Conservation (phyloP, 2,329 filamentous ascomycete species). For the Aspergillus sojae region DNA sequence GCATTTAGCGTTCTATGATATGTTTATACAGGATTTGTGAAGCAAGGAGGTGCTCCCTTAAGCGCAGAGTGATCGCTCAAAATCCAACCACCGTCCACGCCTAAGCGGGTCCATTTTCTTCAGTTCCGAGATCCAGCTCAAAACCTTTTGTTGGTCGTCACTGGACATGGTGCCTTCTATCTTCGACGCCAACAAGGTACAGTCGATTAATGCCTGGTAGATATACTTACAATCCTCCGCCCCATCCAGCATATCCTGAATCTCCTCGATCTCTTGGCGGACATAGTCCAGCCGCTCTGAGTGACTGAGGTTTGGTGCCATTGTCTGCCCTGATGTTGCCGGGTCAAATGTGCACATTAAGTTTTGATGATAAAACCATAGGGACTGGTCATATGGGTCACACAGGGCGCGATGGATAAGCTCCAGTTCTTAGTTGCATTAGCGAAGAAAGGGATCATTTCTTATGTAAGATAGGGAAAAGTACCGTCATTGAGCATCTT, state of each 20-base stretch:
- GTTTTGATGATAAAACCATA: conserved; percentile 97
- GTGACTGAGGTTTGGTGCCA: conserved; percentile 65
- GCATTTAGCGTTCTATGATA: conserved; percentile 11
- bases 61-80: conserved; percentile 54
- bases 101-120: conserved; percentile 73
- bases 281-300: conserved; percentile 69
- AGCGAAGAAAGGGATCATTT: not conserved
- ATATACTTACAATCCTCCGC: conserved; percentile 82
- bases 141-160: conserved; percentile 51
- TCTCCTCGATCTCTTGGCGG: conserved; percentile 69
- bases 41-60: conserved; percentile 20
- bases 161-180: conserved; percentile 50
- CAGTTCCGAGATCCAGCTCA: conserved; percentile 65
- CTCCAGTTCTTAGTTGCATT: conserved; percentile 62
- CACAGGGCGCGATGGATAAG: conserved; percentile 78
- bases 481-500: conserved; percentile 72
- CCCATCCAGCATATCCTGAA: conserved; percentile 67
- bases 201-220: conserved; percentile 81
- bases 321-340: conserved; percentile 54
- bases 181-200: conserved; percentile 62
- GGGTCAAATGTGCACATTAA: conserved; percentile 70
- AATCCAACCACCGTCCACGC: conserved; percentile 73
- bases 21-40: not conserved
- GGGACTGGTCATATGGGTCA: conserved; percentile 89
- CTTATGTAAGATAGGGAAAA: conserved; percentile 15